Conservation (phyloP, 306 rosid species). For the Casuarina glauca region DNA sequence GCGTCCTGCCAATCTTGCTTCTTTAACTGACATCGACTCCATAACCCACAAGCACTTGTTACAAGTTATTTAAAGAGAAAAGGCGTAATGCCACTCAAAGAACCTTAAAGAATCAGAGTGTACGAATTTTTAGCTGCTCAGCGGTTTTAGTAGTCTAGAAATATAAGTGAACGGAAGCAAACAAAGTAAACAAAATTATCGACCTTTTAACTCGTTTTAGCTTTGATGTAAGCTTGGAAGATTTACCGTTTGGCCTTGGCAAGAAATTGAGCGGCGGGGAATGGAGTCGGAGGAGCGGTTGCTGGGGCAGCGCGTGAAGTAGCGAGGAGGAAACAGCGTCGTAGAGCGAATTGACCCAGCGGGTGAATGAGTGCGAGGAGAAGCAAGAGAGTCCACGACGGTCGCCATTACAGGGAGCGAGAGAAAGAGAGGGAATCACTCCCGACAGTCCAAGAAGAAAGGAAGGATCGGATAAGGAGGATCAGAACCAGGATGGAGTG, state of each 20-base stretch:
- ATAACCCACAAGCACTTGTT: too few species aligned
- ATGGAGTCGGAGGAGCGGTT: constrained; percentile 4
- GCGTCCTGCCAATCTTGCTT: too few species aligned
- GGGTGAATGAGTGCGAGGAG: constrained; percentile 10
- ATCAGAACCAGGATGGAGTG: background rate
- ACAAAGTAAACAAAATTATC: background rate
- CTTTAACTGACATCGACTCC: too few species aligned
- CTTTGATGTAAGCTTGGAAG: background rate
- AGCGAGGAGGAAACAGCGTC: constrained; percentile 10
- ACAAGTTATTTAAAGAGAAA: too few species aligned
- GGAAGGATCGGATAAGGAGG: background rate
- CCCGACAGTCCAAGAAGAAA: background rate
- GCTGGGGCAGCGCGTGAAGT: background rate
- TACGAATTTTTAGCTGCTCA: too few species aligned
- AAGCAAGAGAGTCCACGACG: constrained; percentile 6
- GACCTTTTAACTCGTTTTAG: background rate
- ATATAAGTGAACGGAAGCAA: too few species aligned
- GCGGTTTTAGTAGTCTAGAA: too few species aligned
- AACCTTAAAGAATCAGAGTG: too few species aligned
- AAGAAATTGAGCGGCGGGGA: constrained; percentile 17
- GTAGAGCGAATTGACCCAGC: background rate
- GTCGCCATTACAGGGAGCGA: constrained; percentile 16
- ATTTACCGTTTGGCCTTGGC: constrained; percentile 30
- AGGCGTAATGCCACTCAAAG: too few species aligned
- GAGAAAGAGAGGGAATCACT: background rate